These are phyloP conservation scores for Colletotrichum agaves DNA, from an alignment of 2,329 filamentous ascomycete species.

Conservation along the genomic window DNA sequence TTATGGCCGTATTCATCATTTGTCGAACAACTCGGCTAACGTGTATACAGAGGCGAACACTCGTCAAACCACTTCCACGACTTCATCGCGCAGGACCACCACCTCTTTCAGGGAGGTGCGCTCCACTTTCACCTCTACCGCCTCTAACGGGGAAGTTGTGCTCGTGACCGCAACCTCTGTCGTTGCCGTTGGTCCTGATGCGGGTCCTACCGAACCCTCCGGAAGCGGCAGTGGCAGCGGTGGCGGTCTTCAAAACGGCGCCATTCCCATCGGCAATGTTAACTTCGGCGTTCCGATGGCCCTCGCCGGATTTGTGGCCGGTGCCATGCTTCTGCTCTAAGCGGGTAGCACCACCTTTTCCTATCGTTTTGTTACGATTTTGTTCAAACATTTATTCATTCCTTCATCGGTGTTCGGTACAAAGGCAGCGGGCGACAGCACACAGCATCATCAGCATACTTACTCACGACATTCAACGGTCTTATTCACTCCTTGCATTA, in stretches of 20 bases:
- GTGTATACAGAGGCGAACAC: conserved; percentile 37
- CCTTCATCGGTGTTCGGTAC: conserved; percentile 12
- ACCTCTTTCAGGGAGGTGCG: conserved; percentile 50
- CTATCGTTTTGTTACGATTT: conserved; percentile 1
- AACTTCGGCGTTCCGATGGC: conserved; percentile 37
- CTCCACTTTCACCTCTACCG: conserved; percentile 58
- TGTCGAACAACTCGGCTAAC: conserved; percentile 8
- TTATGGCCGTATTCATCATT: neutral
- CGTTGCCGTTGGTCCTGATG: conserved; percentile 55
- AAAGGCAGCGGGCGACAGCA: conserved; percentile 21
- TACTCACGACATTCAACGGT: conserved; percentile 37
- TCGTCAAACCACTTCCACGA: conserved; percentile 47
- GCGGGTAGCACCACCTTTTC: neutral
- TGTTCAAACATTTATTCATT: conserved; percentile 27
- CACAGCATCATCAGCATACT: conserved; percentile 34
- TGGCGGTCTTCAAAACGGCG: conserved; percentile 52
- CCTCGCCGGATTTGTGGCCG: conserved; percentile 43
- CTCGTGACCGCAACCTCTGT: conserved; percentile 61
- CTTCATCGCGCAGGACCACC: conserved; percentile 41
- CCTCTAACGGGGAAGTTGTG: conserved; percentile 55
- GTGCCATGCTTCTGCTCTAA: conserved; percentile 32
- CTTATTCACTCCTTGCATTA: conserved; percentile 38
- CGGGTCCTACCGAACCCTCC: conserved; percentile 42
- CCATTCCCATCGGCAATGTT: conserved; percentile 40
- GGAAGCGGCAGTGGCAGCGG: conserved; percentile 29